A percentile compares a stretch with the other conserved stretches of the same genome.
Evolutionary conservation across 176 grass and related monocot genomes (phyloP).

Genomic region (Avena insularis): DNA sequence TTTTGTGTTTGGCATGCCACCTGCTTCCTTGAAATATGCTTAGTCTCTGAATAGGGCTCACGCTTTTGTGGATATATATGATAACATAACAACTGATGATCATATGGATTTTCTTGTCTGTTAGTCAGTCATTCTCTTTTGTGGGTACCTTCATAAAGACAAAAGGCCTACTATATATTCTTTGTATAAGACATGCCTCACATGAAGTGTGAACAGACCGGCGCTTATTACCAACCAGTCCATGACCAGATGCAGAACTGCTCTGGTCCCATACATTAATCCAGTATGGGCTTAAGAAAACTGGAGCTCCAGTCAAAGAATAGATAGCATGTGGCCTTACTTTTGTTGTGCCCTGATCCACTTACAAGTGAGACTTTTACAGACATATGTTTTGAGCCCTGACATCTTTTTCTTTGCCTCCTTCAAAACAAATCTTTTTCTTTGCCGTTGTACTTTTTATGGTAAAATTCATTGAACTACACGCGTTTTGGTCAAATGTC

Average conservation of each 20-base stretch:
- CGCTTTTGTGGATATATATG: not conserved
- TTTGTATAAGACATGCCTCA: conserved; percentile 25
- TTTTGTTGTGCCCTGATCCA: not conserved
- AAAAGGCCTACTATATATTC: conserved; percentile 12
- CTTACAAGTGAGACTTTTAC: not conserved
- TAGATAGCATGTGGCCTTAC: not conserved
- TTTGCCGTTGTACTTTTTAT: not conserved
- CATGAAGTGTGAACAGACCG: not conserved
- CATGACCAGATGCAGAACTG: not conserved
- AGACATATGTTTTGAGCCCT: not conserved
- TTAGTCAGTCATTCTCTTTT: not conserved
- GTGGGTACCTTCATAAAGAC: not conserved
- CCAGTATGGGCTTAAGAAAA: not conserved
- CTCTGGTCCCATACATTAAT: conserved; percentile 13
- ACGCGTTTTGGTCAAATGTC: not conserved
- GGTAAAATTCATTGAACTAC: too few species aligned
- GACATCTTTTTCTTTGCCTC: not conserved
- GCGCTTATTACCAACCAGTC: not conserved
- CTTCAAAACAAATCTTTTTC: too few species aligned
- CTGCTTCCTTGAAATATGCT: not conserved
- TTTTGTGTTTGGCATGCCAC: not conserved
- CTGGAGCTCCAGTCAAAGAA: conserved; percentile 6
- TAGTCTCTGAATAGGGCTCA: not conserved
- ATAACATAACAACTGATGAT: too few species aligned
- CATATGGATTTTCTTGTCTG: not conserved